A percentile compares a stretch with the other conserved stretches of the same genome.
Evolutionary conservation across 371 early-diverging fungal species (phyloP).

Genomic region (Batkoa obscura): DNA sequence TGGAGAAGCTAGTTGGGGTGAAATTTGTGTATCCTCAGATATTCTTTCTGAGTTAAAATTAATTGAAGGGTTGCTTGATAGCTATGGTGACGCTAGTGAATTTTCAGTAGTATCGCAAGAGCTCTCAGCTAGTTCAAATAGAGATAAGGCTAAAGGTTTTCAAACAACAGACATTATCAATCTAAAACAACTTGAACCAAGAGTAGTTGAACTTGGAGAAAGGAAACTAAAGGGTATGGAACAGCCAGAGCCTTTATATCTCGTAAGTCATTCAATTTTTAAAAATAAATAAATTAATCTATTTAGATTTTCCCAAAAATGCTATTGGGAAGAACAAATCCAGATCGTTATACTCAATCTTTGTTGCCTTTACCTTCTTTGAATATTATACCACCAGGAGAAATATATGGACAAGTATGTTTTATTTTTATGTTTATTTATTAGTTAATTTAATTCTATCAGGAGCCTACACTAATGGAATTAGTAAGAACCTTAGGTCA

Average conservation of each 20-base stretch:
- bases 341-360: not conserved
- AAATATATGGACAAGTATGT: not conserved
- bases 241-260: slow-evolving; percentile 59
- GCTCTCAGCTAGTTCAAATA: slow-evolving; percentile 9
- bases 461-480: slow-evolving; percentile 3
- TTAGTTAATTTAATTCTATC: not conserved
- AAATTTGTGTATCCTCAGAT: slow-evolving; percentile 52
- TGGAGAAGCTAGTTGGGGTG: slow-evolving; percentile 79
- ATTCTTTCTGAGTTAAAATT: slow-evolving; percentile 27
- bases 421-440: not conserved
- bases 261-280: slow-evolving; percentile 22
- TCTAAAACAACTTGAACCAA: slow-evolving; percentile 47
- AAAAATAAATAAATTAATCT: not conserved
- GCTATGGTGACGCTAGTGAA: not conserved
- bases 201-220: slow-evolving; percentile 57
- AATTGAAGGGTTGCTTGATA: slow-evolving; percentile 14
- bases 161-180: slow-evolving; percentile 13
- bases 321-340: not conserved
- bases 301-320: slow-evolving; percentile 2
- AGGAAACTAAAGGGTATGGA: slow-evolving; percentile 73
- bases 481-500: not conserved
- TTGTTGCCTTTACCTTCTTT: not conserved
- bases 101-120: not conserved
- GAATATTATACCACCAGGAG: not conserved
- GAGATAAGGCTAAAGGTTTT: slow-evolving; percentile 12